Evolutionary conservation across 1,284 basidiomycete genomes (phyloP), one percentile per base, ranked within the genome.

Genomic region (Trichosporon ovoides): DNA sequence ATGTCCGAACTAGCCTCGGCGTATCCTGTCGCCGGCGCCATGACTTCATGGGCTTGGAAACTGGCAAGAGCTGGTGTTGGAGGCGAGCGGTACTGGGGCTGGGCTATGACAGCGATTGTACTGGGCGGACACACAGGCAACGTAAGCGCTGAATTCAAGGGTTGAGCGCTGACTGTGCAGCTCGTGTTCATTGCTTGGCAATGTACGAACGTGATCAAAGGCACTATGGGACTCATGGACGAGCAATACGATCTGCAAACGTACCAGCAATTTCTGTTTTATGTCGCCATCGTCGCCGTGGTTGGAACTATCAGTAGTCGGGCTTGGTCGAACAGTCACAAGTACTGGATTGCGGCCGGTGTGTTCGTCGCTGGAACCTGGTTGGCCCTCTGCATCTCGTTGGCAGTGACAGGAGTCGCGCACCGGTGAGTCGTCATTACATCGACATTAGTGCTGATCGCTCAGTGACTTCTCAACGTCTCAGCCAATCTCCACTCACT

Each of bases 11-110:
- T 77, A 0, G 74, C 75, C 10, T 76, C 74, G 0, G 74, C 74
- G 0, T 78, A 76, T 51, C 76, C 76, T 14, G 75, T 78, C 6
- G 68, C 75, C 2, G 76, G 76, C 1, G 76, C 74, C 6, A 77
- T 77, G 75, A 65, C 73, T 2, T 73, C 71, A 5, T 77, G 76
- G 76, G 66, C 74, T 2, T 77, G 76, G 76, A 76, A 75, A 55
- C 55, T 61, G 31, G 73, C 75, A 7, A 58, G 75, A 43, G 69
- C 69, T 3, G 73, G 76, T 1, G 63, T 76, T 0, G 72, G 76
- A 12, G 68, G 71, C 5, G 76, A 77, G 57, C 57, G 76, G n/a
- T 64, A 63, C 20, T 77, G 75, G 75, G 74, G 70, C 2, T 77
- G 76, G 76, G 53, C 73, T 20, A 68, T 77, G 60, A 68, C 68